Evolutionary conservation across 2,329 filamentous ascomycete species (phyloP).

Genomic region (Claviceps capensis): DNA sequence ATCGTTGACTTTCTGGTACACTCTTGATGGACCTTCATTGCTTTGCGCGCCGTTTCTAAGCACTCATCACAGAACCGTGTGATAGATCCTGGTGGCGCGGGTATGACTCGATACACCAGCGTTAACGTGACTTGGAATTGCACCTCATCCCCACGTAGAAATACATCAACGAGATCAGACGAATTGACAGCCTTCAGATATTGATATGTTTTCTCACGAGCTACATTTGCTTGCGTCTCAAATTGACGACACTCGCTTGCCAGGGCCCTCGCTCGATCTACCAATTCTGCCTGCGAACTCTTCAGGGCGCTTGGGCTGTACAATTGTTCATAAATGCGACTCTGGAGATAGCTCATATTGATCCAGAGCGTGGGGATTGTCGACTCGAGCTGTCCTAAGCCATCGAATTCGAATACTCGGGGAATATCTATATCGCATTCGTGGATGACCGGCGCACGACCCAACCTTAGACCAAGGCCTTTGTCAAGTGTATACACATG

Average conservation of each 20-base stretch:
- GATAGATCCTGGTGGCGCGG: constrained; percentile 26
- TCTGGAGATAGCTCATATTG: constrained; percentile 40
- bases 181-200: constrained; percentile 24
- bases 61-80: constrained; percentile 35
- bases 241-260: constrained; percentile 24
- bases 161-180: constrained; percentile 27
- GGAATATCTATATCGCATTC: constrained; percentile 46
- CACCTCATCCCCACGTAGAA: constrained; percentile 34
- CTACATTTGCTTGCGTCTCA: constrained; percentile 22
- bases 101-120: constrained; percentile 38
- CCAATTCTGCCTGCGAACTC: constrained; percentile 25
- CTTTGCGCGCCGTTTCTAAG: constrained; percentile 33
- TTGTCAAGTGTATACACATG: constrained; percentile 44
- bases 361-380: constrained; percentile 40
- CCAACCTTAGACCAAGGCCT: constrained; percentile 42
- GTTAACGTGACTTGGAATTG: constrained; percentile 34
- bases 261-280: constrained; percentile 24
- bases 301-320: constrained; percentile 37
- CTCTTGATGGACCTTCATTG: constrained; percentile 30
- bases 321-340: constrained; percentile 42
- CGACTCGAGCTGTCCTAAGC: constrained; percentile 16
- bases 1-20: constrained; percentile 30
- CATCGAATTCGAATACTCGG: constrained; percentile 28
- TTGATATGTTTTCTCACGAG: constrained; percentile 21
- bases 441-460: constrained; percentile 42